Evolutionary conservation across 2,329 filamentous ascomycete species (phyloP).

Genomic region (Tolypocladium paradoxum): DNA sequence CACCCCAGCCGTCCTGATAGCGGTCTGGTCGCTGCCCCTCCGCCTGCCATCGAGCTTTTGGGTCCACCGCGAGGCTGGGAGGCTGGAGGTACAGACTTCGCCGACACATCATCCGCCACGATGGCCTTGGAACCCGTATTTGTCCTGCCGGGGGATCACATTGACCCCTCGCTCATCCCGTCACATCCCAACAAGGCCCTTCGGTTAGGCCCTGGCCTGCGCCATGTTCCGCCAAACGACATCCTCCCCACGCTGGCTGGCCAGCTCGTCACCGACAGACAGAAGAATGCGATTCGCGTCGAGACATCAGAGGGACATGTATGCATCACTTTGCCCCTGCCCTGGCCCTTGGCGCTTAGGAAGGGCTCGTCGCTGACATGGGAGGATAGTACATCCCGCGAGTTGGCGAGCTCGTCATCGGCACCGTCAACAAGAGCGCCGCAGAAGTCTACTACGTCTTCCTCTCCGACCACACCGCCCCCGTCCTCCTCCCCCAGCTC

Average conservation of each 20-base stretch:
- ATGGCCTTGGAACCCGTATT: conserved; percentile 52
- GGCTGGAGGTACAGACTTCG: conserved; percentile 2
- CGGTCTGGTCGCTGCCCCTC: not conserved
- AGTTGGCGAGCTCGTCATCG: conserved; percentile 79
- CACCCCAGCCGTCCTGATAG: conserved; percentile 1
- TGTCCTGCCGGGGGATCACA: conserved; percentile 71
- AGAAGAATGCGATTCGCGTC: conserved; percentile 70
- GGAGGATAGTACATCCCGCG: conserved; percentile 60
- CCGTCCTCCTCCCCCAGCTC: conserved; percentile 70
- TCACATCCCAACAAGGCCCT: conserved; percentile 58
- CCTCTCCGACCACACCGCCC: conserved; percentile 53
- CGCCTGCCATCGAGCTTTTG: not conserved
- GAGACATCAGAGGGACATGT: conserved; percentile 62
- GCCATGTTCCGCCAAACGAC: conserved; percentile 66
- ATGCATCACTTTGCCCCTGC: conserved; percentile 21
- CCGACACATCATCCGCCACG: not conserved
- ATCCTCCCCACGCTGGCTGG: conserved; percentile 60
- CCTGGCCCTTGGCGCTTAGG: not conserved
- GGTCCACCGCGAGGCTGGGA: not conserved
- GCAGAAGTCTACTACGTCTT: conserved; percentile 71
- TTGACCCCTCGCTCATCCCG: conserved; percentile 57
- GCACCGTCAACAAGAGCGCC: conserved; percentile 66
- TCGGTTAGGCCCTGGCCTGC: conserved; percentile 74
- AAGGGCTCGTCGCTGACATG: not conserved
- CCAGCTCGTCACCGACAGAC: conserved; percentile 54